These are phyloP conservation scores for Suillus decipiens DNA, from an alignment of 768 basidiomycete genomes.

Conservation along the genomic window DNA sequence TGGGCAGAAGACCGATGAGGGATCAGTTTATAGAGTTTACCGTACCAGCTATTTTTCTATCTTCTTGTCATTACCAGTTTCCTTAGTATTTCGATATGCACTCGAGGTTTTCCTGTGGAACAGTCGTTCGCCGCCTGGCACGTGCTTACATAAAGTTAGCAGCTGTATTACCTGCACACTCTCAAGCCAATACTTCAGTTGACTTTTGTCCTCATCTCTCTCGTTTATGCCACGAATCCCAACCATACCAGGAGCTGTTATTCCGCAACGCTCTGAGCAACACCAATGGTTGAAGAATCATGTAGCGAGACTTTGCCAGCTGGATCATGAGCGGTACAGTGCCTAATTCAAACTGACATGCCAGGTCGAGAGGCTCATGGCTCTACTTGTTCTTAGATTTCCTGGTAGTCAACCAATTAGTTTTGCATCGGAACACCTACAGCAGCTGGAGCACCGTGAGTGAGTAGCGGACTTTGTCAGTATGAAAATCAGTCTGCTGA, in stretches of 20 bases:
- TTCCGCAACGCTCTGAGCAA: slow-evolving; percentile 58
- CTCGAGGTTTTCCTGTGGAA: slow-evolving; percentile 7
- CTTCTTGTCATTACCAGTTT: slow-evolving; percentile 19
- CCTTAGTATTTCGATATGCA: slow-evolving; percentile 9
- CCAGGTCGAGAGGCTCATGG: neutral
- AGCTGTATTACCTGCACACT: slow-evolving; percentile 1
- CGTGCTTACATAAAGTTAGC: slow-evolving; percentile 12
- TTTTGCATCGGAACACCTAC: slow-evolving; percentile 70
- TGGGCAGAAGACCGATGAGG: slow-evolving; percentile 89
- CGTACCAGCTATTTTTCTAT: slow-evolving; percentile 19
- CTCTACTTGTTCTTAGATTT: slow-evolving; percentile 54
- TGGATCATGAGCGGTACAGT: slow-evolving; percentile 65
- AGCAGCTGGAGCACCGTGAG: slow-evolving; percentile 83
- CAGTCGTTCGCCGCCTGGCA: slow-evolving; percentile 15
- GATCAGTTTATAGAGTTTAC: slow-evolving; percentile 24
- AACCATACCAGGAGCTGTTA: slow-evolving; percentile 65
- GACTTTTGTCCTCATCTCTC: neutral
- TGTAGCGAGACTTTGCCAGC: slow-evolving; percentile 65
- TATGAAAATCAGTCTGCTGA: slow-evolving; percentile 16
- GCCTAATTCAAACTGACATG: slow-evolving; percentile 7
- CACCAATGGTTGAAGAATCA: slow-evolving; percentile 63
- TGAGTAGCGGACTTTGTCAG: slow-evolving; percentile 31
- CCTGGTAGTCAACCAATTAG: slow-evolving; percentile 97
- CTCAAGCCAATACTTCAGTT: neutral
- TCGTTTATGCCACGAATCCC: slow-evolving; percentile 56